Percentiles rank a stretch among this genome's conserved stretches.
phyloP scores from a whole-genome alignment of 2,329 filamentous ascomycete species.

The Arthrobotrys megalospora region DNA sequence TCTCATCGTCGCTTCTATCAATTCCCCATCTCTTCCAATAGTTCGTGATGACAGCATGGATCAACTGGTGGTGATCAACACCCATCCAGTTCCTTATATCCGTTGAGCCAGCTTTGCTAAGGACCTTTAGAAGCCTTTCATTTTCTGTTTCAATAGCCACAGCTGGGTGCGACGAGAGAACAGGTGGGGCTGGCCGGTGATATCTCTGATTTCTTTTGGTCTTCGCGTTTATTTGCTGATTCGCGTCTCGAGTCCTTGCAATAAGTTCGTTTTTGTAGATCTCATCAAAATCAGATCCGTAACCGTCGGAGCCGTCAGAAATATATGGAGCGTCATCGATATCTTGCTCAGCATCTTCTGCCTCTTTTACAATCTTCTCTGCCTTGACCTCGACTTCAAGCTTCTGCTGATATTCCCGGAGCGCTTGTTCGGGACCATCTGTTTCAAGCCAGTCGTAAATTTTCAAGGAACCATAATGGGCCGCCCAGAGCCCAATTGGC shows the following conservation, averaged over 20 bases:
- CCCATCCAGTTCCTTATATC: slow-evolving; percentile 61
- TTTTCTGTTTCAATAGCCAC: too few relatives aligned
- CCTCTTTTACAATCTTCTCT: background rate
- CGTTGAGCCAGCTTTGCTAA: slow-evolving; percentile 31
- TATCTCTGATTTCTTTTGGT: too few relatives aligned
- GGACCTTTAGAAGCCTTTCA: background rate
- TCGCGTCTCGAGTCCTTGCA: too few relatives aligned
- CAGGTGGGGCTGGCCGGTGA: too few relatives aligned
- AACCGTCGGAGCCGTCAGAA: too few relatives aligned
- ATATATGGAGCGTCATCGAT: too few relatives aligned
- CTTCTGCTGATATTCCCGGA: slow-evolving; percentile 39
- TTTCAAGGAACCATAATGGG: slow-evolving; percentile 72
- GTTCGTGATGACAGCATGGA: slow-evolving; percentile 62
- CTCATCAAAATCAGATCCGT: too few relatives aligned
- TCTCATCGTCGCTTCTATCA: slow-evolving; percentile 31
- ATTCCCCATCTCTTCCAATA: slow-evolving; percentile 61
- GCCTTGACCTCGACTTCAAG: background rate
- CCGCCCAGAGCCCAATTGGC: background rate
- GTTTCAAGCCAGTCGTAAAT: slow-evolving; percentile 83
- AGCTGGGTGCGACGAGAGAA: too few relatives aligned
- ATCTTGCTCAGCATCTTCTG: background rate
- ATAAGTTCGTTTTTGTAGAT: too few relatives aligned
- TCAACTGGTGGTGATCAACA: slow-evolving; percentile 56
- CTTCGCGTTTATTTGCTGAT: too few relatives aligned
- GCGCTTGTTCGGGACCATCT: slow-evolving; percentile 76